These are phyloP conservation scores for Rubroboletus pulcherrimus DNA, from an alignment of 768 basidiomycete genomes.

Conservation along the genomic window DNA sequence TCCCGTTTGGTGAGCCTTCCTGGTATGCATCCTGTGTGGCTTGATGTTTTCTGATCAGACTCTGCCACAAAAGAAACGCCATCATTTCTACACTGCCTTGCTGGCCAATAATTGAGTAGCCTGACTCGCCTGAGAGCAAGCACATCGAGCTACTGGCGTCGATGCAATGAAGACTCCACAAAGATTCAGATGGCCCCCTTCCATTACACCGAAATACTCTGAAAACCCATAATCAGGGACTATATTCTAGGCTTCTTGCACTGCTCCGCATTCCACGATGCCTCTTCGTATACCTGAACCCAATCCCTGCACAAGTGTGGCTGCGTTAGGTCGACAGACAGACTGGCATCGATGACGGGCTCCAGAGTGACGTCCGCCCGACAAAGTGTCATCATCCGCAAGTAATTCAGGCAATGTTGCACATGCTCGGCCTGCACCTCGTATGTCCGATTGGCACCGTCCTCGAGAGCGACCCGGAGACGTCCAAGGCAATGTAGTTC, in stretches of 20 bases:
- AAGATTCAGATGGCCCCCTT: neutral
- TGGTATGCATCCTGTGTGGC: too few relatives aligned
- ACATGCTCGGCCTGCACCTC: slow-evolving; percentile 22
- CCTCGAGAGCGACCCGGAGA: slow-evolving; percentile 24
- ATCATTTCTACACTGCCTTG: neutral
- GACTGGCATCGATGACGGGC: slow-evolving; percentile 25
- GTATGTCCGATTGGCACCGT: slow-evolving; percentile 10
- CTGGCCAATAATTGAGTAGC: neutral
- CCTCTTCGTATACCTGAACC: slow-evolving; percentile 25
- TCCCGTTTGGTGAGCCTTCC: neutral
- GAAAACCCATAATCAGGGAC: neutral
- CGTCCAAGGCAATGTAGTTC: slow-evolving; percentile 36
- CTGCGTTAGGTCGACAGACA: slow-evolving; percentile 21
- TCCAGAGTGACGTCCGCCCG: slow-evolving; percentile 47
- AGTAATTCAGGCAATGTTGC: slow-evolving; percentile 48
- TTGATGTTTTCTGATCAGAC: neutral
- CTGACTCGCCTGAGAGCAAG: neutral
- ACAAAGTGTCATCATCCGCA: slow-evolving; percentile 45
- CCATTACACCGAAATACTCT: neutral
- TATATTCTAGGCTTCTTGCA: slow-evolving; percentile 10
- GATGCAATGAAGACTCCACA: too few relatives aligned
- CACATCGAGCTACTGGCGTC: neutral
- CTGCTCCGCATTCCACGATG: slow-evolving; percentile 9
- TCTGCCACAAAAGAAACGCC: neutral
- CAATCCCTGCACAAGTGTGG: slow-evolving; percentile 27